Evolutionary conservation across 768 basidiomycete genomes (phyloP), one percentile per base, ranked within the genome.

Genomic region (Termitomyces sp.): DNA sequence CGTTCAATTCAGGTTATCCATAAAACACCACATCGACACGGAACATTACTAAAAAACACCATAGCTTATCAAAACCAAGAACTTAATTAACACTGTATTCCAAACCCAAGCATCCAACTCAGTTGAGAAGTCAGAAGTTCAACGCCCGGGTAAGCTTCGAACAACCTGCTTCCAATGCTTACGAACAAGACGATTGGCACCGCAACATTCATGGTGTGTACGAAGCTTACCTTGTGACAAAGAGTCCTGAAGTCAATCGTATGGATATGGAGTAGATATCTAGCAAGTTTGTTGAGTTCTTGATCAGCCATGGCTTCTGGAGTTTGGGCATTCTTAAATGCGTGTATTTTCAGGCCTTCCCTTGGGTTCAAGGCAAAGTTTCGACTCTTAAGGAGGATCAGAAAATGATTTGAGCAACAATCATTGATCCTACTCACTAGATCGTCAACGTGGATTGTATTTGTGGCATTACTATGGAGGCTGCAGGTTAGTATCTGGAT

Each of bases 371-470:
- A 75, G 4, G 92, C 93, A 71, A 95, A 95, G 67, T 94, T 95
- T 16, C 92, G 83, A 56, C 86, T 83, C 82, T n/a, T 89, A 59
- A 8, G 49, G 38, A 44, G 35, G 44, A 43, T 54, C 35, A 62
- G 47, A 29, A 38, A 8, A 45, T 17, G 38, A 43, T 31, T 35
- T 23, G 32, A 27, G 16, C 51, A 47, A 27, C 41, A n/a, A 21
- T 53, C 44, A 50, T 45, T 8, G 14, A 52, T 34, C 29, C 2
- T 12, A 67, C 79, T 58, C 59, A 86, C 85, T 46, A 96, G 77
- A 68, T 95, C 92, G 68, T 96, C 94, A 27, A 96, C 79, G 63
- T 95, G 92, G 40, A 96, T 85, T 0, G 92, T 94, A 68, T 94
- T 90, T 47, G 70, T 76, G 5, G 85, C 79, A 60, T 80, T 75